These are phyloP conservation scores for Blechomonas ayalai DNA, from an alignment of 208 protist species.

Conservation along the genomic window DNA sequence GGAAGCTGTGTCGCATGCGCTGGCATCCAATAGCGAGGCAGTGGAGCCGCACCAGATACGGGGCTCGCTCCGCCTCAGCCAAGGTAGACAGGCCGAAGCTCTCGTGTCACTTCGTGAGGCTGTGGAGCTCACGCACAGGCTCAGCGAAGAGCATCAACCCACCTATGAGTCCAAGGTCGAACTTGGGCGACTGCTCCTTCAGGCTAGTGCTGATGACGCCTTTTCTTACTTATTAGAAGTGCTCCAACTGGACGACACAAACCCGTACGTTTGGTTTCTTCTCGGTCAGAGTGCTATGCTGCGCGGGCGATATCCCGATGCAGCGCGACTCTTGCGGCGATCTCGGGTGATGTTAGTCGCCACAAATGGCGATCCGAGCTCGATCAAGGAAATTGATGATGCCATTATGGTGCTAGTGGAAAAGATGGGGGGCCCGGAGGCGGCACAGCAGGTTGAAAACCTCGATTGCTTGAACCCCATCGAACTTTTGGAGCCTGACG, in stretches of 20 bases:
- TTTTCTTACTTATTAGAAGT: conserved; percentile 76
- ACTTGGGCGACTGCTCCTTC: conserved; percentile 84
- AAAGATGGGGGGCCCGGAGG: conserved; percentile 83
- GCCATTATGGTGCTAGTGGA: conserved; percentile 72
- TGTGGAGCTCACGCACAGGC: conserved; percentile 70
- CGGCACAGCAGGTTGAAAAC: conserved; percentile 52
- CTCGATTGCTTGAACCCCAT: conserved; percentile 81
- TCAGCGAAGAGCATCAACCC: conserved; percentile 83
- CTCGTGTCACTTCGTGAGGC: conserved; percentile 49
- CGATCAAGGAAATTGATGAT: conserved; percentile 66
- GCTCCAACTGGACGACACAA: conserved; percentile 87
- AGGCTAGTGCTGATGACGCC: conserved; percentile 68
- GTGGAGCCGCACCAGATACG: conserved; percentile 84
- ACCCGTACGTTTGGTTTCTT: conserved; percentile 90
- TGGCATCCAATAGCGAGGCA: conserved; percentile 32
- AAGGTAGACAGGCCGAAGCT: conserved; percentile 63
- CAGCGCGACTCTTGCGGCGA: conserved; percentile 72
- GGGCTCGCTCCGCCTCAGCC: conserved; percentile 76
- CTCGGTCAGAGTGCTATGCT: conserved; percentile 83
- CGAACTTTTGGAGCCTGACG: conserved; percentile 68
- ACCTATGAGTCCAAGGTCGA: conserved; percentile 90
- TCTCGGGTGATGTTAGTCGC: conserved; percentile 79
- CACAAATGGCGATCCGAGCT: conserved; percentile 34
- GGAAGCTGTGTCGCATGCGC: conserved; percentile 36
- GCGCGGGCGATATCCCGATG: conserved; percentile 61